Evolutionary conservation across 306 rosid genomes (phyloP).

Genomic region (Quercus suber): DNA sequence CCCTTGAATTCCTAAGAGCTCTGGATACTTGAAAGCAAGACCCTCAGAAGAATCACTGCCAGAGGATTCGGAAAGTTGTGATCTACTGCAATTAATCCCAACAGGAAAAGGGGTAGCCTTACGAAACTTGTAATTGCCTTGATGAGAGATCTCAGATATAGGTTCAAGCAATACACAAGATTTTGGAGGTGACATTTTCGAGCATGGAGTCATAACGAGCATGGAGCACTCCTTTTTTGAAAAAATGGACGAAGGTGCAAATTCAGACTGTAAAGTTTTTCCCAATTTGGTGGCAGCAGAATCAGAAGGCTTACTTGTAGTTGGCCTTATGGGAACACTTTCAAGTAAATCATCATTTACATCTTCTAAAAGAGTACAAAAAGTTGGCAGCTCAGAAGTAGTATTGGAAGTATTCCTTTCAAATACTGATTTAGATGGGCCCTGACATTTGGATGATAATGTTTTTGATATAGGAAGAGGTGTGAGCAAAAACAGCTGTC

Average conservation of each 20-base stretch:
- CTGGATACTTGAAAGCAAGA: conserved; percentile 63
- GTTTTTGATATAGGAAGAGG: conserved; percentile 84
- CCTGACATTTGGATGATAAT: conserved; percentile 48
- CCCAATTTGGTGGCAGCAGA: conserved; percentile 29
- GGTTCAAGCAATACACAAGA: conserved; percentile 89
- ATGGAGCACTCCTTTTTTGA: conserved; percentile 43
- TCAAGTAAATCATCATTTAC: conserved; percentile 31
- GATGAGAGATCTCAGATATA: conserved; percentile 46
- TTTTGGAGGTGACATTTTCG: conserved; percentile 81
- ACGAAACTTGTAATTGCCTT: conserved; percentile 33
- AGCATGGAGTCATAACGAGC: conserved; percentile 70
- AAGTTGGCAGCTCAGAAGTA: conserved; percentile 21
- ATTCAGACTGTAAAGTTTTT: conserved; percentile 25
- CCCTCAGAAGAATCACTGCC: conserved; percentile 36
- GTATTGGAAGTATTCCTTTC: conserved; percentile 33
- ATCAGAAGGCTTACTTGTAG: conserved; percentile 46
- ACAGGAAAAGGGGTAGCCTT: conserved; percentile 82
- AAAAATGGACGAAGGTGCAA: conserved; percentile 31
- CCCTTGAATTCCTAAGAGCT: conserved; percentile 52
- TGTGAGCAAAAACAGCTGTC: conserved; percentile 85
- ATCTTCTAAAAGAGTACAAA: conserved; percentile 28
- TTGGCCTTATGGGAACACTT: conserved; percentile 24
- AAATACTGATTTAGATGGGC: conserved; percentile 40
- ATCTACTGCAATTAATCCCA: conserved; percentile 47
- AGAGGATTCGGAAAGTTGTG: conserved; percentile 46